Conservation (phyloP, 2,329 filamentous ascomycete species). For the Shiraia bambusicola region DNA sequence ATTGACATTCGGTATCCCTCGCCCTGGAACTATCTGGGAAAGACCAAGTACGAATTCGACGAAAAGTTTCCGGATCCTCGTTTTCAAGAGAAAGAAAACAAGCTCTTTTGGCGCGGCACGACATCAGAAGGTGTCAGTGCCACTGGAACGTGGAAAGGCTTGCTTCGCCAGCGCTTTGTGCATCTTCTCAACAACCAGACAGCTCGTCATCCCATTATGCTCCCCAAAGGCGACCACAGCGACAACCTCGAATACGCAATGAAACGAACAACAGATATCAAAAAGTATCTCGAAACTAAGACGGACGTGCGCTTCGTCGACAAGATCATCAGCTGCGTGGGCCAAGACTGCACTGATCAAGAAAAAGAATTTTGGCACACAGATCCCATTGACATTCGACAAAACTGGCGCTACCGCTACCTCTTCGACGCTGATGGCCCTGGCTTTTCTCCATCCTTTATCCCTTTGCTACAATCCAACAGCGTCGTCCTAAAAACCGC, state of each 20-base stretch:
- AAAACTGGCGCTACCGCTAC: constrained; percentile 67
- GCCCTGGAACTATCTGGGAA: constrained; percentile 63
- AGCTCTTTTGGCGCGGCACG: constrained; percentile 74
- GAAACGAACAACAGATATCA: constrained; percentile 57
- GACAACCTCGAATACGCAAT: constrained; percentile 58
- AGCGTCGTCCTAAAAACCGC: constrained; percentile 70
- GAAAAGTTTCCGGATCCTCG: constrained; percentile 53
- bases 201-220: constrained; percentile 32
- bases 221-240: constrained; percentile 52
- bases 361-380: constrained; percentile 54
- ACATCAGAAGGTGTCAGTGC: constrained; percentile 56
- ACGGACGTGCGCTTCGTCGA: constrained; percentile 61
- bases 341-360: constrained; percentile 57
- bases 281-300: constrained; percentile 53
- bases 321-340: constrained; percentile 58
- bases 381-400: constrained; percentile 53
- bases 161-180: constrained; percentile 70
- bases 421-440: constrained; percentile 71
- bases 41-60: constrained; percentile 55
- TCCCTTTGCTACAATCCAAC: constrained; percentile 65
- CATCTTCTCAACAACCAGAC: constrained; percentile 54
- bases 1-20: constrained; percentile 75
- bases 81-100: constrained; percentile 64
- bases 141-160: constrained; percentile 63
- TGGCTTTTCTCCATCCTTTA: constrained; percentile 65